phyloP scores from a whole-genome alignment of 2,329 filamentous ascomycete genomes.

The Aspergillus piperis region DNA sequence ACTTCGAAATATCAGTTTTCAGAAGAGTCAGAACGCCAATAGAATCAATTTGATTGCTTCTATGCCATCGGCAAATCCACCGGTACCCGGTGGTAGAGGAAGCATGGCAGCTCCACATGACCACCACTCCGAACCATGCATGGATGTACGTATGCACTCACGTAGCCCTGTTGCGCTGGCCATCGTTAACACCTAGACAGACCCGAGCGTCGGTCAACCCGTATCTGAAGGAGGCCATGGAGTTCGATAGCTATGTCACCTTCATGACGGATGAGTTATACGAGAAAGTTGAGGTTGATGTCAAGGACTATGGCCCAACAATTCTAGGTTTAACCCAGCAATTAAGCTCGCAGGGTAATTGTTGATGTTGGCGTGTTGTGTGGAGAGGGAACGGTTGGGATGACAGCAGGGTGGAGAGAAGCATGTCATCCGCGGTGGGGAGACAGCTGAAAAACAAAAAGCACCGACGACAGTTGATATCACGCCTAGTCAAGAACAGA shows the following conservation, averaged over 20 bases:
- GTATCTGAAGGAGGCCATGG: neutral
- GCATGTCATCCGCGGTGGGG: neutral
- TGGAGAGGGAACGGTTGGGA: neutral
- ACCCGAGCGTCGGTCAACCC: neutral
- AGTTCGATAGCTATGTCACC: conserved; percentile 6
- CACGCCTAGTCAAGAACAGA: neutral
- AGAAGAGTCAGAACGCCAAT: neutral
- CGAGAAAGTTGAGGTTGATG: neutral
- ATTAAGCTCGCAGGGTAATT: neutral
- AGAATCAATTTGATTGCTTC: neutral
- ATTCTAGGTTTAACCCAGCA: neutral
- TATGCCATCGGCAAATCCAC: neutral
- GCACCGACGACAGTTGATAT: neutral
- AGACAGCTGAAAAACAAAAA: neutral
- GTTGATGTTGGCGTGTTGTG: neutral
- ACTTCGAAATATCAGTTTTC: neutral
- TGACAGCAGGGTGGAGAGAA: neutral
- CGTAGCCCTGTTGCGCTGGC: neutral
- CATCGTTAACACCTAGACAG: neutral
- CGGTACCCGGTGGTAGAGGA: neutral
- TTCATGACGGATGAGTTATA: neutral
- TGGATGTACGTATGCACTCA: conserved; percentile 1
- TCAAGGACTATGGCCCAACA: neutral
- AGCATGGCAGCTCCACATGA: neutral
- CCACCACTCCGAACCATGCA: neutral